Percentiles rank a stretch among this genome's conserved stretches.
phyloP scores from a whole-genome alignment of 2,329 filamentous ascomycete species.

The Fusarium caatingaense region DNA sequence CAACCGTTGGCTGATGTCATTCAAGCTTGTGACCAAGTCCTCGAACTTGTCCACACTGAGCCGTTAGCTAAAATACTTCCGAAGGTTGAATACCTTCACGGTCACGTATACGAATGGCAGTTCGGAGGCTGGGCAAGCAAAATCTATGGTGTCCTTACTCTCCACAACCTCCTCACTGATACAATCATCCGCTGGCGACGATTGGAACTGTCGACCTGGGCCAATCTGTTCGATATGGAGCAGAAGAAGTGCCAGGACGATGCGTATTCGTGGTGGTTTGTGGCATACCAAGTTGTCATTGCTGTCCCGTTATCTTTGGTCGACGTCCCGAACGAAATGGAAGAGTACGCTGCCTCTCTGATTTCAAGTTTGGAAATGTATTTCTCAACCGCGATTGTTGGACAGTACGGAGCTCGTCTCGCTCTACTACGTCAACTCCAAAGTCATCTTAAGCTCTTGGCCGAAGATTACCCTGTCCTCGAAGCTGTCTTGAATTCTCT shows the following conservation, averaged over 20 bases:
- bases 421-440: constrained; percentile 73
- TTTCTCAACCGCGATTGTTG: constrained; percentile 80
- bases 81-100: constrained; percentile 88
- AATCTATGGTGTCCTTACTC: constrained; percentile 73
- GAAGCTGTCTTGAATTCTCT: constrained; percentile 72
- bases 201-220: constrained; percentile 92
- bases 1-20: constrained; percentile 84
- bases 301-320: constrained; percentile 76
- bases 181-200: constrained; percentile 90
- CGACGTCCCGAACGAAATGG: constrained; percentile 68
- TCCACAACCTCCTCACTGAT: constrained; percentile 83
- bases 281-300: constrained; percentile 91
- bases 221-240: constrained; percentile 87
- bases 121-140: constrained; percentile 84
- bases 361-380: constrained; percentile 83
- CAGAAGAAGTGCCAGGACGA: constrained; percentile 78
- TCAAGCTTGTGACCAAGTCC: constrained; percentile 76
- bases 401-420: constrained; percentile 81
- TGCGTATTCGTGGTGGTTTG: constrained; percentile 94
- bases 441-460: constrained; percentile 72
- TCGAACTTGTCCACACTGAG: constrained; percentile 81
- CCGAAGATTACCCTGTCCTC: constrained; percentile 68
- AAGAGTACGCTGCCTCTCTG: constrained; percentile 73
- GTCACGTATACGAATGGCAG: constrained; percentile 92
- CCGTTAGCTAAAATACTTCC: constrained; percentile 88